Conservation (phyloP, 306 rosid species). For the Sechiopsis laciniata region DNA sequence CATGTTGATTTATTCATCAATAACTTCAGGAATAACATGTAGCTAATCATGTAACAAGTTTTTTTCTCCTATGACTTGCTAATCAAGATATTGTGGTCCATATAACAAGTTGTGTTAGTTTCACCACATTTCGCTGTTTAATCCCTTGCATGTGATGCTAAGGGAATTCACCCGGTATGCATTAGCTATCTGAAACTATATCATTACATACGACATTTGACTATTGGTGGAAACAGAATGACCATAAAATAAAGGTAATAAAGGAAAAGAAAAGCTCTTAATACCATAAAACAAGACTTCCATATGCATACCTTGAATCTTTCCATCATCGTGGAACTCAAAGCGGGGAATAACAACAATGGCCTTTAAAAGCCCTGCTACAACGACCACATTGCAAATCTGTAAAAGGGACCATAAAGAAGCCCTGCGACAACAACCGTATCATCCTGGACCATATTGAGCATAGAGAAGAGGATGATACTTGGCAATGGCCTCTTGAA, state of each 20-base stretch:
- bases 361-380: slow-evolving; percentile 41
- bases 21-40: background rate
- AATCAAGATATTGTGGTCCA: background rate
- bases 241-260: background rate
- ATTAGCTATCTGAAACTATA: background rate
- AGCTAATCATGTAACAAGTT: background rate
- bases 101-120: background rate
- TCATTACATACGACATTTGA: background rate
- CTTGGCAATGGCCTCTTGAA: too few species aligned
- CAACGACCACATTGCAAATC: slow-evolving; percentile 67
- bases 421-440: too few species aligned
- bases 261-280: background rate
- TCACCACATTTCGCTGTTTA: background rate
- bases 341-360: slow-evolving; percentile 73
- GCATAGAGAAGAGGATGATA: too few species aligned
- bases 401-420: slow-evolving; percentile 26
- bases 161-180: background rate
- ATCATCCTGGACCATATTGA: too few species aligned
- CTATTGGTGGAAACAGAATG: background rate
- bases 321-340: slow-evolving; percentile 29
- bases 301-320: slow-evolving; percentile 60
- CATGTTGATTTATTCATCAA: too few species aligned
- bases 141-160: background rate
- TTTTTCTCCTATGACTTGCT: too few species aligned
- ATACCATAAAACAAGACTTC: background rate